Evolutionary conservation across 495 filamentous ascomycete genomes (phyloP).

Genomic region (Neurospora sp.): DNA sequence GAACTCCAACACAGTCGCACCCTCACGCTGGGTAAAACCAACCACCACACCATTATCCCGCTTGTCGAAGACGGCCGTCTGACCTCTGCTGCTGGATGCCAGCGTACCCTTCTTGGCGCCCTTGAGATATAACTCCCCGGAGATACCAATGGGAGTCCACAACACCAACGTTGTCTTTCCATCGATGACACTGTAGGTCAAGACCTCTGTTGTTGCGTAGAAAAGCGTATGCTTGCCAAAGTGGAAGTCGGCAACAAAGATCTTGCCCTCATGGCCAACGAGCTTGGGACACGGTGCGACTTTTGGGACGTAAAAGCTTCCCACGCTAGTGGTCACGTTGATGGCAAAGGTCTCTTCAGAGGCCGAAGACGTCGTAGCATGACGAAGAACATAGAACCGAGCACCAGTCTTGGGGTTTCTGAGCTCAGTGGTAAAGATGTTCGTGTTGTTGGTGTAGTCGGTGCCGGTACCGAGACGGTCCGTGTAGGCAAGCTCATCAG

Average conservation of each 20-base stretch:
- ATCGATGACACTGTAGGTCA: conserved; percentile 1
- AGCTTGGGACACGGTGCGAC: not conserved
- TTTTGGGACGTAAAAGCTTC: not conserved
- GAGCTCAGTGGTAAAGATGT: conserved; percentile 38
- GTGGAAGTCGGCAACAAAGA: conserved; percentile 1
- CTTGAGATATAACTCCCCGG: not conserved
- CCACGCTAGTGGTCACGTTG: not conserved
- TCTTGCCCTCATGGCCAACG: not conserved
- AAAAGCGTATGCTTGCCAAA: not conserved
- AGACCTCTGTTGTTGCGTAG: conserved; percentile 1
- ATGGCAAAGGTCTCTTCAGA: conserved; percentile 40
- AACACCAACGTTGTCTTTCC: not conserved
- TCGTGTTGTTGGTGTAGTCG: conserved; percentile 34
- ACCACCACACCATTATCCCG: not conserved
- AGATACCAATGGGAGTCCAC: not conserved
- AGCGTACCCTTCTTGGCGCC: not conserved
- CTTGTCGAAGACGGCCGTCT: not conserved
- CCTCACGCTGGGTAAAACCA: not conserved
- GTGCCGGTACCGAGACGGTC: conserved; percentile 31
- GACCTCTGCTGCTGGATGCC: not conserved
- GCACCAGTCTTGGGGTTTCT: conserved; percentile 46
- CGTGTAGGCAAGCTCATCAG: conserved; percentile 36
- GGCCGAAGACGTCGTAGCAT: conserved; percentile 35
- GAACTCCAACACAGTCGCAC: not conserved
- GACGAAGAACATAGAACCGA: conserved; percentile 47